Evolutionary conservation across 345 rosid species (phyloP).

Genomic region (Linum tenue): DNA sequence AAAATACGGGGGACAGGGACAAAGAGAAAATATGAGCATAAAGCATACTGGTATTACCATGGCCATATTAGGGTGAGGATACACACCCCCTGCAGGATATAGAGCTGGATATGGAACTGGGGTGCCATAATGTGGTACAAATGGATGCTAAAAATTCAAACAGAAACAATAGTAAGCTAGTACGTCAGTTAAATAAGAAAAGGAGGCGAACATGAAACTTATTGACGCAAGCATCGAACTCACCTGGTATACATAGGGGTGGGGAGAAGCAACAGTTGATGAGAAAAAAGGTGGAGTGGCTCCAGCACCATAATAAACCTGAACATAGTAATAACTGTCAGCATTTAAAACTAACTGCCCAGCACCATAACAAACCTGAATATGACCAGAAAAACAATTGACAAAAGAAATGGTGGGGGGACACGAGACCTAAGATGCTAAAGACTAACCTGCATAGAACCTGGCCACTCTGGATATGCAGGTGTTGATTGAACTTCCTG

Average conservation of each 20-base stretch:
- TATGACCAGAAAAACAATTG: no score
- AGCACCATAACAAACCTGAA: constrained; percentile 53
- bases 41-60: constrained; percentile 32
- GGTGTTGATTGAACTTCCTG: constrained; percentile 72
- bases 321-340: constrained; percentile 21
- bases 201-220: neutral
- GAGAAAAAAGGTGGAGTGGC: constrained; percentile 77
- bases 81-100: constrained; percentile 84
- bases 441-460: constrained; percentile 17
- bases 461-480: constrained; percentile 78
- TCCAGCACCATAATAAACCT: constrained; percentile 94
- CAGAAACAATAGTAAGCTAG: constrained; percentile 10
- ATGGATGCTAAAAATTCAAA: constrained; percentile 54
- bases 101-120: constrained; percentile 88
- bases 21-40: neutral
- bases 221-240: constrained; percentile 3
- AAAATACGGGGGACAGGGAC: neutral
- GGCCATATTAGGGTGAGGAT: constrained; percentile 80
- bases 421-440: no score
- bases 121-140: constrained; percentile 84
- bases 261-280: constrained; percentile 79
- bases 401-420: no score
- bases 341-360: constrained; percentile 11
- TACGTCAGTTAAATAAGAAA: constrained; percentile 1
- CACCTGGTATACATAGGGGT: constrained; percentile 90